Evolutionary conservation across 2,329 filamentous ascomycete genomes (phyloP).

Genomic region (Pseudocercospora crystallina): DNA sequence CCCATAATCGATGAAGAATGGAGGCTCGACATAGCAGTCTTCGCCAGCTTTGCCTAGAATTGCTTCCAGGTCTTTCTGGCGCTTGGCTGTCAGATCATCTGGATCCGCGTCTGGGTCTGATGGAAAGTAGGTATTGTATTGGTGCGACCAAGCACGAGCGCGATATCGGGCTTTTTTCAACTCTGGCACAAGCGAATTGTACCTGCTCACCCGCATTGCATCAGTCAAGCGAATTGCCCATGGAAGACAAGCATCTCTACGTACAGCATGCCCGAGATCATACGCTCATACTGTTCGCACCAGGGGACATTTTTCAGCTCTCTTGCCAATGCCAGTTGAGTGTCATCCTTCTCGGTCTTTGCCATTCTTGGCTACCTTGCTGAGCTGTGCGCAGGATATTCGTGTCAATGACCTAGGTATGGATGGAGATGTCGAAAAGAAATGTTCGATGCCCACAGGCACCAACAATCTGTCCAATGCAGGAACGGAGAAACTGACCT

Average conservation of each 20-base stretch:
- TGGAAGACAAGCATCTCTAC: neutral
- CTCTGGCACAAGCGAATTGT: slow-evolving; percentile 51
- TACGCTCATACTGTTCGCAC: slow-evolving; percentile 63
- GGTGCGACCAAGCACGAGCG: slow-evolving; percentile 56
- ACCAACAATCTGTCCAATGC: too few relatives aligned
- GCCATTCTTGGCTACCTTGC: slow-evolving; percentile 14
- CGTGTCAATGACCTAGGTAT: too few relatives aligned
- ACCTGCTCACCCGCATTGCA: slow-evolving; percentile 7
- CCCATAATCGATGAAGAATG: slow-evolving; percentile 64
- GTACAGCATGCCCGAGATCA: slow-evolving; percentile 63
- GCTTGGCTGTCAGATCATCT: slow-evolving; percentile 8
- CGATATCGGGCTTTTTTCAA: slow-evolving; percentile 54
- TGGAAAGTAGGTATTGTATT: slow-evolving; percentile 60
- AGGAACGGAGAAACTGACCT: too few relatives aligned
- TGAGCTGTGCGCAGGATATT: too few relatives aligned
- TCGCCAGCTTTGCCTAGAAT: slow-evolving; percentile 28
- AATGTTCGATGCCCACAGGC: too few relatives aligned
- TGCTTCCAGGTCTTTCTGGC: slow-evolving; percentile 9
- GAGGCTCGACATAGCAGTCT: slow-evolving; percentile 58
- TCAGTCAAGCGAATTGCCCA: neutral
- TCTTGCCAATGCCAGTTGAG: slow-evolving; percentile 48
- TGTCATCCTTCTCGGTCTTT: slow-evolving; percentile 43
- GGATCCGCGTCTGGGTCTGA: slow-evolving; percentile 14
- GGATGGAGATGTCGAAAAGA: too few relatives aligned
- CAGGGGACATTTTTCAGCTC: slow-evolving; percentile 54